Percentiles rank a stretch among this genome's conserved stretches.
These are phyloP conservation scores for Boletus pseudo-olivaceus DNA, from an alignment of 768 basidiomycete genomes.

Conservation along the genomic window DNA sequence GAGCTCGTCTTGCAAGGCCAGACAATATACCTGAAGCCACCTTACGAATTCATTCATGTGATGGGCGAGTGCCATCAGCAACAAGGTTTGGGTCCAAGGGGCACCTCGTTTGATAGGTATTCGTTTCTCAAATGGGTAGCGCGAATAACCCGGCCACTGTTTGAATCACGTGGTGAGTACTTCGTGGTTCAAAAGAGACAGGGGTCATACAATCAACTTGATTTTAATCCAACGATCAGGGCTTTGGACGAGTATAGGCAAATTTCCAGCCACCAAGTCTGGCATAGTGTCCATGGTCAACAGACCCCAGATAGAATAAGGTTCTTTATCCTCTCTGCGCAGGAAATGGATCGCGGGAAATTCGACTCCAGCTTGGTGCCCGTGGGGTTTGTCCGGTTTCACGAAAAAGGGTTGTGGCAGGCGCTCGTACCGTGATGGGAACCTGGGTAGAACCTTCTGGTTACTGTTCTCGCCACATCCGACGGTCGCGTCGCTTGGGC, in stretches of 20 bases:
- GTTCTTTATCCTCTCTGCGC: slow-evolving; percentile 20
- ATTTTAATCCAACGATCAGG: slow-evolving; percentile 34
- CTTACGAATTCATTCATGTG: slow-evolving; percentile 31
- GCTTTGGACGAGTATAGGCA: slow-evolving; percentile 18
- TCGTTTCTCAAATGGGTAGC: slow-evolving; percentile 37
- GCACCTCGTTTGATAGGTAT: slow-evolving; percentile 32
- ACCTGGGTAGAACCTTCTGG: background rate
- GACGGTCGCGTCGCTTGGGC: background rate
- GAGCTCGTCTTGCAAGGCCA: background rate
- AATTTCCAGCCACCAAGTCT: slow-evolving; percentile 19
- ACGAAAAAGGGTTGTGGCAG: slow-evolving; percentile 21
- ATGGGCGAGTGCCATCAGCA: slow-evolving; percentile 32
- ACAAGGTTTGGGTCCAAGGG: slow-evolving; percentile 27
- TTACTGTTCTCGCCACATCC: background rate
- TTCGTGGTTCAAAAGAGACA: background rate
- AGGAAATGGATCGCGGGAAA: slow-evolving; percentile 32
- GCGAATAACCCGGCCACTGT: slow-evolving; percentile 50
- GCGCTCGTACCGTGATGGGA: slow-evolving; percentile 6
- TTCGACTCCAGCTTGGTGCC: slow-evolving; percentile 15
- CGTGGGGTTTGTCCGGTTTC: slow-evolving; percentile 10
- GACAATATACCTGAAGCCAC: slow-evolving; percentile 30
- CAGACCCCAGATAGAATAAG: slow-evolving; percentile 27
- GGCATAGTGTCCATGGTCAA: slow-evolving; percentile 24
- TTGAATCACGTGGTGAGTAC: background rate
- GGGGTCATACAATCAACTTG: slow-evolving; percentile 31